These are phyloP conservation scores for Puccinia novopanici DNA, from an alignment of 1,284 basidiomycete species.

Conservation along the genomic window DNA sequence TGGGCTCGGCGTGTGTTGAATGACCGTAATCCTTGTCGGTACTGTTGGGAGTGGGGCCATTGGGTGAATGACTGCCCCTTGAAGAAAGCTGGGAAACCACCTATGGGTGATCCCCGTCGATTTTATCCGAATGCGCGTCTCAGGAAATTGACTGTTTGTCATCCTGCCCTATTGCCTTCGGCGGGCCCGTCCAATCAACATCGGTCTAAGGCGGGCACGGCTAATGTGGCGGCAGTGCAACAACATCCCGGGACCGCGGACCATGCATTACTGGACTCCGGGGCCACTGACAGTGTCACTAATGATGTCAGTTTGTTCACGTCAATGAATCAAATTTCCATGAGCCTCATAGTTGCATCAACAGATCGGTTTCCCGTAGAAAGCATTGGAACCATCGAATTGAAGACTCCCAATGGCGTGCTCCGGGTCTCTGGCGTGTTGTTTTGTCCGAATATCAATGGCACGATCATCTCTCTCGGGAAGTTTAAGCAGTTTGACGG, in stretches of 20 bases:
- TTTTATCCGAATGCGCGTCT: too few species aligned
- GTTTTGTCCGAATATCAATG: not conserved
- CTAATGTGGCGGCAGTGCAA: not conserved
- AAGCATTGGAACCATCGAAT: not conserved
- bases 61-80: too few species aligned
- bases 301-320: slow-evolving; percentile 10
- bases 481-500: not conserved
- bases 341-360: not conserved
- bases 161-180: too few species aligned
- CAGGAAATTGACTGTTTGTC: too few species aligned
- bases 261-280: not conserved
- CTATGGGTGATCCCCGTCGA: too few species aligned
- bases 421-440: not conserved
- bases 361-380: slow-evolving; percentile 7
- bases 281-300: too few species aligned
- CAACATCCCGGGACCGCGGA: not conserved
- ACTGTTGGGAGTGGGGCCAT: too few species aligned
- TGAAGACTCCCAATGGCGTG: not conserved
- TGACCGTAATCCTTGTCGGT: too few species aligned
- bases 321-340: not conserved
- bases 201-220: too few species aligned
- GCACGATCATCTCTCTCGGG: not conserved
- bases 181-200: too few species aligned
- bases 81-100: too few species aligned
- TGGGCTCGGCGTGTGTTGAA: too few species aligned